phyloP scores from a whole-genome alignment of 495 filamentous ascomycete species.

The Neurospora tetrasperma region DNA sequence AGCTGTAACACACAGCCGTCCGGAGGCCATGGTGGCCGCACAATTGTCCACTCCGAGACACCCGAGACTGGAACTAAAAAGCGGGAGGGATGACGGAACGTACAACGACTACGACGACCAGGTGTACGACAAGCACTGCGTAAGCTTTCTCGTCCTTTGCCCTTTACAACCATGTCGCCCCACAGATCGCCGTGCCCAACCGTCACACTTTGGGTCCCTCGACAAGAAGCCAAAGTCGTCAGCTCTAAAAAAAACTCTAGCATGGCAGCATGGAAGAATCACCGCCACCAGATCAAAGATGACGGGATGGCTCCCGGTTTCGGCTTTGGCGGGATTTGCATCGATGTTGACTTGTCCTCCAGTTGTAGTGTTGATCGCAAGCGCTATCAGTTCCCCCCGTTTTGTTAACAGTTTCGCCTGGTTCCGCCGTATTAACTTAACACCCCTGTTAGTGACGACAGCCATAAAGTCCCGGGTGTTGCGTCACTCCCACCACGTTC shows the following conservation, averaged over 20 bases:
- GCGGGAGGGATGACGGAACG: not conserved
- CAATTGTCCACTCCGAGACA: not conserved
- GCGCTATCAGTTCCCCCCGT: not conserved
- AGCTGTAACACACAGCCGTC: not conserved
- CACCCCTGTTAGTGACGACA: not conserved
- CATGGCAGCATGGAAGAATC: not conserved
- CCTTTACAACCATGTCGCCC: not conserved
- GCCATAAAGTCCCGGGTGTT: not conserved
- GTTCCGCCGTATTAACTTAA: not conserved
- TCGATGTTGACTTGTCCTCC: not conserved
- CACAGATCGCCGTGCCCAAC: not conserved
- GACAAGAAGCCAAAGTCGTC: not conserved
- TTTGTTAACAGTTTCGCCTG: not conserved
- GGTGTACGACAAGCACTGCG: slow-evolving; percentile 19
- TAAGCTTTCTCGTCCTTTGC: slow-evolving; percentile 5
- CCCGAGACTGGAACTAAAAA: not conserved
- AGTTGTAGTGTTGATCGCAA: not conserved
- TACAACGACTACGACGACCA: slow-evolving; percentile 9
- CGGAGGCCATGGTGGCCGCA: not conserved
- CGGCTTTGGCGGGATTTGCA: not conserved
- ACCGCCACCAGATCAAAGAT: not conserved
- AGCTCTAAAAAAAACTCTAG: not conserved
- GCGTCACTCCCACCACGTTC: slow-evolving; percentile 16
- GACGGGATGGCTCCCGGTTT: not conserved
- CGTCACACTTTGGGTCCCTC: not conserved